Base-by-base conservation (phyloP, 257 asterid species). In the Capsicum chinense region DNA sequence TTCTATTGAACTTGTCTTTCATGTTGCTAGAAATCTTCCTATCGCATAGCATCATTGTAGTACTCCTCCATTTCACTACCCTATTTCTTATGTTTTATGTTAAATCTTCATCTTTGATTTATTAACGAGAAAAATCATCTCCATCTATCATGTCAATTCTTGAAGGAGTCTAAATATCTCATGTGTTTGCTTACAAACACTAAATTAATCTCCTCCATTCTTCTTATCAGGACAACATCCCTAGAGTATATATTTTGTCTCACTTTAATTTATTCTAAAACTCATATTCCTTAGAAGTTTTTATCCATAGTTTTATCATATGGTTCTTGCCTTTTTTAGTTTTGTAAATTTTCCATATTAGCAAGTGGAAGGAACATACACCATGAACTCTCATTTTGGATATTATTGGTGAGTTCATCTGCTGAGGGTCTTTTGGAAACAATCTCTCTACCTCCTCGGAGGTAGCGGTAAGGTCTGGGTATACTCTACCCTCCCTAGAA, bases 361-460 rank as follows among this genome's bases (percentile, higher is more conserved):
- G 21, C 63, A 52, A 50, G 11, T 26, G 11, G 15, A 76, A 26
- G 52, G 52, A 52, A 13, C 62, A 7, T 76, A 69, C 56, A 16
- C 79, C 56, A 15, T 69, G 56, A 69, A 69, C 33, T 42, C 56
- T 69, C 79, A 69, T 69, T 69, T 42, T 69, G 79, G 39, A 15
- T 69, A 69, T 16, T 69, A 69, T 69, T 69, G 56, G 7, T 2
- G 8, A 69, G 79, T 69, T 39, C 56, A 39, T 42, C 79, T 26
- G 33, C 33, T 26, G 33, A 26, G 33, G 33, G 33, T 26, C 33
- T 26, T 26, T 26, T 26, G 33, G 33, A 26, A 26, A 26, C 33
- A 26, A 26, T 26, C 33, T 26, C 33, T 26, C 33, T 26, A 26
- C 33, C 33, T 26, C 33, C 33, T 26, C 33, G 33, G 33, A 26